Conservation (phyloP, 495 filamentous ascomycete species). For the Penicillium silybi region DNA sequence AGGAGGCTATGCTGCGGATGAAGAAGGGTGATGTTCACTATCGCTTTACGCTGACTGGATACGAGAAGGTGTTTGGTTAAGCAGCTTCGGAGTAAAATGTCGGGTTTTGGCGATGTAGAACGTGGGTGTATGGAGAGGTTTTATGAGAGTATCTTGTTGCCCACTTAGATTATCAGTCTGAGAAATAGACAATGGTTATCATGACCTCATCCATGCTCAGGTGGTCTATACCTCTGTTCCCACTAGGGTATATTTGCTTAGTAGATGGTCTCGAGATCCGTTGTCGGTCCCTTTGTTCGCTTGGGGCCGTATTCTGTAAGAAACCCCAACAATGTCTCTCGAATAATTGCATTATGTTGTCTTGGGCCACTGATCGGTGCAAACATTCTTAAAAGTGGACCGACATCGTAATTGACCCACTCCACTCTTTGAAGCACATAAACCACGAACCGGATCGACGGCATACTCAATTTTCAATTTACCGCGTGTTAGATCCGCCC, state of each 20-base stretch:
- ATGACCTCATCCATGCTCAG: background rate
- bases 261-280: background rate
- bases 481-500: background rate
- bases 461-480: background rate
- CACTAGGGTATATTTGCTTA: background rate
- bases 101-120: background rate
- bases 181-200: background rate
- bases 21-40: conserved; percentile 68
- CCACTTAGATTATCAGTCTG: background rate
- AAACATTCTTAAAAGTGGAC: conserved; percentile 1
- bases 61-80: conserved; percentile 57
- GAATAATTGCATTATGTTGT: background rate
- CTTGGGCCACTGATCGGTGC: background rate
- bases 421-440: background rate
- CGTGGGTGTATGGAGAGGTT: background rate
- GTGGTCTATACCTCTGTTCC: background rate
- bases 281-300: background rate
- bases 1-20: conserved; percentile 62
- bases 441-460: conserved; percentile 4
- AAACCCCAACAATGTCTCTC: background rate
- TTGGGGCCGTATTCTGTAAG: background rate
- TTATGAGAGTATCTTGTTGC: background rate
- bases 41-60: conserved; percentile 61
- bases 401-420: too few species aligned
- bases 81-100: background rate